Evolutionary conservation across 768 basidiomycete species (phyloP), one percentile per base, ranked within the genome.

Genomic region (Suillus tomentosus): DNA sequence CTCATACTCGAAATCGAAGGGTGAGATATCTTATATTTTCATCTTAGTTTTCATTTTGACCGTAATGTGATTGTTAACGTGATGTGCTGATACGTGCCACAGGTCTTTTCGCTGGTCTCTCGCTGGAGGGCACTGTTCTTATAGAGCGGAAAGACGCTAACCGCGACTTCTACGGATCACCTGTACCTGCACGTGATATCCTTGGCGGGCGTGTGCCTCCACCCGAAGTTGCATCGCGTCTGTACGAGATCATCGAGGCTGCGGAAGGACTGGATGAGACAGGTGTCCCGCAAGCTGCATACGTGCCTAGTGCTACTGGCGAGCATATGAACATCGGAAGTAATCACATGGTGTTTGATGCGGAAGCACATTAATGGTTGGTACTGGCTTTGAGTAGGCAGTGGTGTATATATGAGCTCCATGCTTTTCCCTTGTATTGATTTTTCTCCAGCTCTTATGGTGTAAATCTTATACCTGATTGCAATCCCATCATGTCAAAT

Each of bases 81-180:
- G 48, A 66, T 36, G 24, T 50, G 60, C 47, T n/a, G 27, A 60
- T 24, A 34, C 50, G 27, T 1, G 22, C 24, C 14, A 62, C 69
- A 92, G 96, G 96, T 65, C 83, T 99, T 50, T 99, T 95, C 70
- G 96, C 96, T 9, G 96, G 96, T 27, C 74, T 99, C 58, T 95
- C 94, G 1, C 83, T 99, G 56, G 96, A 99, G 77, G 96, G 97
- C 1, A 98, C 96, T 0, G 92, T 84, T 39, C 84, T 99, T 62
- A 92, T 99, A 66, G 96, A 98, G 77, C 85, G 96, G 69, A 97
- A 95, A 76, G 96, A 98, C 74, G 91, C 96, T 59, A 98, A 99
- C 74, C 87, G 90, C 58, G 95, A 95, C 31, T 99, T 99, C 79
- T 98, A 99, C 69, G 96, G 96, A 3, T 95, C 94, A 3, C 81